Base-by-base conservation (phyloP, 2,329 filamentous ascomycete genomes). In the Sporothrix humicola region DNA sequence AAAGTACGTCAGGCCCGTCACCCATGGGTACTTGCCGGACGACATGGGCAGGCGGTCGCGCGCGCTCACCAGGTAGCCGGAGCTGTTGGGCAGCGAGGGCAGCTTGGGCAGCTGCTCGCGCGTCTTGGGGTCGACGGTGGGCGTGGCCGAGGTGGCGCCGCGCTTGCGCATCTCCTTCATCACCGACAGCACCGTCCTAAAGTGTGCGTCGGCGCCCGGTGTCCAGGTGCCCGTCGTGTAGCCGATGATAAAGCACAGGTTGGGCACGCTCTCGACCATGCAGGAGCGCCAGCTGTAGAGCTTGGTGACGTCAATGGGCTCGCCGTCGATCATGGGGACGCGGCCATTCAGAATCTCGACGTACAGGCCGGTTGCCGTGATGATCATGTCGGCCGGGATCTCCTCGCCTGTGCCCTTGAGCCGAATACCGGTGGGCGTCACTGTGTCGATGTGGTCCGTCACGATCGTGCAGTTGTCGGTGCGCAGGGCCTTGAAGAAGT, bases 141-240 rank as follows among this genome's bases (percentile, higher is more conserved):
- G 80, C 37, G 69, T 71, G 3, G 76, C 79, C 2, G 75, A 74
- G 0, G 77, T 77, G 10, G 77, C 77, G 31, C 75, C 74, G 20
- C 69, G 20, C 31, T 50, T 31, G 7, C 69, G 59, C 76, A 75
- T 75, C 17, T 73, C 69, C 61, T 72, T 73, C 69, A 77, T 75
- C 37, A 78, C 76, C n/a, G 46, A 52, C 20, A 78, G 69, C 0
- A 74, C 72, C n/a, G 74, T 75, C 56, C 66, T 71, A 59, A 75
- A 74, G 59, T 75, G 76, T 1, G 71, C 73, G 73, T 92, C 89
- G 0, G 87, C 85, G 1, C 88, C 89, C 0, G 91, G 82, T 0
- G 89, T 91, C 90, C 90, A 92, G 0, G 86, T 85, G 0, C 85
- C 85, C 56, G 89, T 86, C 42, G 85, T 84, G 79, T 91, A 92